Evolutionary conservation across 2,329 filamentous ascomycete genomes (phyloP).

Genomic region (Xylariaceae sp.): DNA sequence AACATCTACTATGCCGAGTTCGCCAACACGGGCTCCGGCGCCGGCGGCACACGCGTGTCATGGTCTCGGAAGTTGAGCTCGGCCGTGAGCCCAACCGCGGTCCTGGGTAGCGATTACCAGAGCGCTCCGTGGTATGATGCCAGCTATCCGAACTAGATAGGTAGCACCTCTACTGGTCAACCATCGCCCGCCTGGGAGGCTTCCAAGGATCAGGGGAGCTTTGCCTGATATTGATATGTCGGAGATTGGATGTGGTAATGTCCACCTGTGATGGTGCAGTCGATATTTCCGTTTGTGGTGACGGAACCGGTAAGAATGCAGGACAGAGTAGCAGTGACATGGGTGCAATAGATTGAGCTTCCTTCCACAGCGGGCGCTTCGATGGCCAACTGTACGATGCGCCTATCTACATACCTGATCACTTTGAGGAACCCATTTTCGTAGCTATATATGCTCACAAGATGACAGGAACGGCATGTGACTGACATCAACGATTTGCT

Average conservation of each 20-base stretch:
- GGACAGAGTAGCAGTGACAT: conserved; percentile 1
- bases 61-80: conserved; percentile 33
- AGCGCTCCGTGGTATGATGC: conserved; percentile 20
- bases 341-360: background rate
- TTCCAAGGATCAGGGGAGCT: no score
- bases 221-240: no score
- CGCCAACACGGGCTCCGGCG: conserved; percentile 51
- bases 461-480: no score
- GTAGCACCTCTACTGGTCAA: no score
- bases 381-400: no score
- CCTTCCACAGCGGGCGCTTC: no score
- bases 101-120: conserved; percentile 22
- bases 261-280: conserved; percentile 1
- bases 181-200: no score
- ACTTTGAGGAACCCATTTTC: no score
- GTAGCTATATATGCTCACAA: no score
- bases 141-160: conserved; percentile 16
- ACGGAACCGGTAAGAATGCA: background rate
- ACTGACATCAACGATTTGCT: no score
- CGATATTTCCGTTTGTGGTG: background rate
- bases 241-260: no score
- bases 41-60: conserved; percentile 46
- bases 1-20: conserved; percentile 55
- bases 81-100: conserved; percentile 31
- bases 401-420: no score